A percentile compares a stretch with the other conserved stretches of the same genome.
Conservation (phyloP, 1,284 basidiomycete species). For the Malassezia restricta region DNA sequence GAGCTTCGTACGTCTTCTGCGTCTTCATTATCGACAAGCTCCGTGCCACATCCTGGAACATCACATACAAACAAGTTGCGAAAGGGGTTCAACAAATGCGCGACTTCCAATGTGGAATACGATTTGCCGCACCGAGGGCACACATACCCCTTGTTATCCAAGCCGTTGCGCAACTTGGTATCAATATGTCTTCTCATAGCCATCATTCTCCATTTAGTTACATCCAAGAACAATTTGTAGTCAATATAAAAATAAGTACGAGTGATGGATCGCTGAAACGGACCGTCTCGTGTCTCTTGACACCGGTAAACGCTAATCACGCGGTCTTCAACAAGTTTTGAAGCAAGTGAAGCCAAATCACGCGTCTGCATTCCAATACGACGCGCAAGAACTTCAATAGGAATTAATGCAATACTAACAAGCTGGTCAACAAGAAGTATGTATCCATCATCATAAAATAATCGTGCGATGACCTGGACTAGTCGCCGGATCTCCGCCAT, state of each 20-base stretch:
- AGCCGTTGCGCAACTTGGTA: conserved; percentile 37
- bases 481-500: conserved; percentile 49
- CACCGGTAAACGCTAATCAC: conserved; percentile 50
- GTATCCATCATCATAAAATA: conserved; percentile 86
- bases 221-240: conserved; percentile 86
- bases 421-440: conserved; percentile 87
- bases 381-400: conserved; percentile 80
- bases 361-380: conserved; percentile 77
- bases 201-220: conserved; percentile 93
- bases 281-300: conserved; percentile 8
- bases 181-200: conserved; percentile 85
- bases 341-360: conserved; percentile 82
- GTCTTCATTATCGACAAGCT: conserved; percentile 82
- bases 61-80: conserved; percentile 41
- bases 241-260: conserved; percentile 80
- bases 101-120: conserved; percentile 75
- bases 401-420: conserved; percentile 76
- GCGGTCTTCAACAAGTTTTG: conserved; percentile 69
- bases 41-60: conserved; percentile 50
- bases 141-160: conserved; percentile 88
- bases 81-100: conserved; percentile 62
- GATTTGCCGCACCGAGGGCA: conserved; percentile 77
- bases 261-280: conserved; percentile 15
- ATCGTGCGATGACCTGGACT: conserved; percentile 79
- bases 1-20: conserved; percentile 68